These are phyloP conservation scores for Leptographium flavum DNA, from an alignment of 2,329 filamentous ascomycete genomes.

Conservation along the genomic window DNA sequence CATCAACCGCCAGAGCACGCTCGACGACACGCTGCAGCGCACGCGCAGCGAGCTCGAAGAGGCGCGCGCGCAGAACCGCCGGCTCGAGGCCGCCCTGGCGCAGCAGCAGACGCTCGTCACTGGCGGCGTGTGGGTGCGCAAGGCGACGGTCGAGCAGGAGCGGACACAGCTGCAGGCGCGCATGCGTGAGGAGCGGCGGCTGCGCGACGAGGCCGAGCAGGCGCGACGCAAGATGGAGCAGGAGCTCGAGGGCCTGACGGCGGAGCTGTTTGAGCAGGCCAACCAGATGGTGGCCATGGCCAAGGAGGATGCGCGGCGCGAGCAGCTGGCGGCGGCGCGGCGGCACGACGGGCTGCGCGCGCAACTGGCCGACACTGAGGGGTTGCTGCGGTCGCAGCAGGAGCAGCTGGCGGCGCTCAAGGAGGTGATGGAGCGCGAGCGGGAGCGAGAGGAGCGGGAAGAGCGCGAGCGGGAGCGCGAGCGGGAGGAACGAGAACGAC, in stretches of 20 bases:
- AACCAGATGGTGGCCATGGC: slow-evolving; percentile 95
- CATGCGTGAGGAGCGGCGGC: slow-evolving; percentile 50
- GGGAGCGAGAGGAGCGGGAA: background rate
- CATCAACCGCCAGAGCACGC: slow-evolving; percentile 86
- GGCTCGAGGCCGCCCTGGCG: slow-evolving; percentile 52
- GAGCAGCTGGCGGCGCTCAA: slow-evolving; percentile 90
- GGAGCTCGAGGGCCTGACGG: slow-evolving; percentile 80
- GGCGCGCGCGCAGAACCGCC: slow-evolving; percentile 50
- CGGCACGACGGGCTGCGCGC: slow-evolving; percentile 78
- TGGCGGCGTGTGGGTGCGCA: slow-evolving; percentile 62
- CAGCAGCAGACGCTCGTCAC: slow-evolving; percentile 59
- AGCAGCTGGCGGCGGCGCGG: slow-evolving; percentile 66
- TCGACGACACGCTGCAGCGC: slow-evolving; percentile 77
- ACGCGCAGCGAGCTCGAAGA: slow-evolving; percentile 72
- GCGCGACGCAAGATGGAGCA: slow-evolving; percentile 84
- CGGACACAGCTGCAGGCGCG: slow-evolving; percentile 43
- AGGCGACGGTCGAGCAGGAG: slow-evolving; percentile 59
- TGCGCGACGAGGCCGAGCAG: slow-evolving; percentile 52
- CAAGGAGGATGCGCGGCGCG: slow-evolving; percentile 74
- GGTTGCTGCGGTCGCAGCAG: slow-evolving; percentile 74
- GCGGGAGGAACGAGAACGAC: background rate
- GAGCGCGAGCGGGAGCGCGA: background rate
- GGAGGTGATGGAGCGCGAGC: slow-evolving; percentile 79
- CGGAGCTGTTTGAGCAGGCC: slow-evolving; percentile 92
- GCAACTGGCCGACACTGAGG: slow-evolving; percentile 77